phyloP scores from a whole-genome alignment of 257 asterid genomes.

The Verbena officinalis region DNA sequence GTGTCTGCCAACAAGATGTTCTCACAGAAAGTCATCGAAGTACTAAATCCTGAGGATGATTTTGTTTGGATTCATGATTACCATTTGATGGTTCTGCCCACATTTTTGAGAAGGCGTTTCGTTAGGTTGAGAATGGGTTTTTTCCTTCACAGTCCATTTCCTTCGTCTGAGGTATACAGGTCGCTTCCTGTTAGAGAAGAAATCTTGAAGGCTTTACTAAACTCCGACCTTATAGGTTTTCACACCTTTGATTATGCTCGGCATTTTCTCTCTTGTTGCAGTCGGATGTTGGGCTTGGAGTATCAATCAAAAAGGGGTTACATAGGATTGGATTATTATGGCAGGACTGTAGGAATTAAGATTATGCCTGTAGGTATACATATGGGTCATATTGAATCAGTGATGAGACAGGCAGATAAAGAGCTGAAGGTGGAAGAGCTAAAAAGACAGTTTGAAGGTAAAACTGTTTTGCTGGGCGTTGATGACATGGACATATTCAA shows the following conservation, averaged over 20 bases:
- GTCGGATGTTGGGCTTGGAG: constrained; percentile 93
- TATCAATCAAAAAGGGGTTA: constrained; percentile 92
- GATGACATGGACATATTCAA: constrained; percentile 95
- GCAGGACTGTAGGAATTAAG: constrained; percentile 90
- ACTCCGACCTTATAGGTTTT: constrained; percentile 85
- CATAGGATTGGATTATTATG: constrained; percentile 85
- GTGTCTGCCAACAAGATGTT: constrained; percentile 77
- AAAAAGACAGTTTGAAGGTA: constrained; percentile 72
- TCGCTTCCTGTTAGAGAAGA: constrained; percentile 94
- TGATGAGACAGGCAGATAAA: constrained; percentile 65
- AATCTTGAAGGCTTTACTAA: constrained; percentile 83
- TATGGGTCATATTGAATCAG: constrained; percentile 86
- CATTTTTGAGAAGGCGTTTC: constrained; percentile 83
- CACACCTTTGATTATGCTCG: constrained; percentile 97
- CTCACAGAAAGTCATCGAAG: constrained; percentile 83
- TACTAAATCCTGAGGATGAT: constrained; percentile 88
- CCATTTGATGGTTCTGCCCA: constrained; percentile 89
- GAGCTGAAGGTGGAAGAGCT: constrained; percentile 71
- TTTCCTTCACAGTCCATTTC: constrained; percentile 93
- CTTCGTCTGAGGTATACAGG: constrained; percentile 88
- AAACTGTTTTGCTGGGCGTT: constrained; percentile 78
- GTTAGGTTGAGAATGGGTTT: constrained; percentile 81
- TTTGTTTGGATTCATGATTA: constrained; percentile 91
- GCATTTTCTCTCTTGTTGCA: constrained; percentile 90
- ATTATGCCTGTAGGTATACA: constrained; percentile 96